These are phyloP conservation scores for Saccharomyces pastorianus DNA, from an alignment of 1,139 yeast species.

Conservation along the genomic window DNA sequence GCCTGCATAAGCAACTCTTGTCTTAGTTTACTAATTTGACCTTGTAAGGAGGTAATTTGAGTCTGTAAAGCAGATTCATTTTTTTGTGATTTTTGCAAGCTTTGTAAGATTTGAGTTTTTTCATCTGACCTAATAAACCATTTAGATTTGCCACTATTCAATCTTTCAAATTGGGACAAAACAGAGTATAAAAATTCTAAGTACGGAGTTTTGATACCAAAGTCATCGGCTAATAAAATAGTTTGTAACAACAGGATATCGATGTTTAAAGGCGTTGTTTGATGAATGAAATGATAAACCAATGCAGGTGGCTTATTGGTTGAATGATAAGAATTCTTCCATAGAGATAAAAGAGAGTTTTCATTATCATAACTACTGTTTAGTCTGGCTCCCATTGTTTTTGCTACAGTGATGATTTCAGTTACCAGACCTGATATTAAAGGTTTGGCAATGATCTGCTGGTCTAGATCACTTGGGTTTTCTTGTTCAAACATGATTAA, in stretches of 20 bases:
- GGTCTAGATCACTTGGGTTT: slow-evolving; percentile 47
- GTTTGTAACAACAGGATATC: slow-evolving; percentile 79
- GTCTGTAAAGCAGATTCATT: slow-evolving; percentile 2
- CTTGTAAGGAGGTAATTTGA: neutral
- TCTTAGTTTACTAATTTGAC: neutral
- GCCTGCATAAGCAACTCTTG: neutral
- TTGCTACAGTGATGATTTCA: slow-evolving; percentile 66
- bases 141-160: slow-evolving; percentile 39
- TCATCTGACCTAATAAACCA: slow-evolving; percentile 34
- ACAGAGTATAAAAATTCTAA: slow-evolving; percentile 79
- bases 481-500: slow-evolving; percentile 65
- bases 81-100: slow-evolving; percentile 12
- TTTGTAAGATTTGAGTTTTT: slow-evolving; percentile 18
- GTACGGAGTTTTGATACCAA: slow-evolving; percentile 78
- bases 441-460: slow-evolving; percentile 77
- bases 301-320: slow-evolving; percentile 21
- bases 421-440: slow-evolving; percentile 68
- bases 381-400: slow-evolving; percentile 61
- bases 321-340: slow-evolving; percentile 38
- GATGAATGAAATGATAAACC: slow-evolving; percentile 25
- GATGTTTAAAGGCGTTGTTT: slow-evolving; percentile 39
- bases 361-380: slow-evolving; percentile 38
- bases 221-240: slow-evolving; percentile 77
- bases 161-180: slow-evolving; percentile 55
- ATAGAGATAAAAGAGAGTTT: slow-evolving; percentile 45